A percentile compares a stretch with the other conserved stretches of the same genome.
phyloP scores from a whole-genome alignment of 2,329 filamentous ascomycete genomes.

The Botryosphaeria agaves region DNA sequence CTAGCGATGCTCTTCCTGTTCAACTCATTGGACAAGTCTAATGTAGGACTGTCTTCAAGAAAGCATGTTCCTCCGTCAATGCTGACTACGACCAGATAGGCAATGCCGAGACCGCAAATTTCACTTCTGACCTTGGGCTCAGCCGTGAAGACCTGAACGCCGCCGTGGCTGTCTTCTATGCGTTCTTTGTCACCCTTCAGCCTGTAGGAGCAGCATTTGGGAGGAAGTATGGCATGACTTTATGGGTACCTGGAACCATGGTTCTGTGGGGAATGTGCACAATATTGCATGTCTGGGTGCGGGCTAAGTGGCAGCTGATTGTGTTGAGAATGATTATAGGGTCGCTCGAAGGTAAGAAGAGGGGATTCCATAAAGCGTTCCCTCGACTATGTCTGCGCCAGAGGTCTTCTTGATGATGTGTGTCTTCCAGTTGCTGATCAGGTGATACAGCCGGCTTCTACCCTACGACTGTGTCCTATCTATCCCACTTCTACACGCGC shows the following conservation, averaged over 20 bases:
- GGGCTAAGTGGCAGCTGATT: conserved; percentile 28
- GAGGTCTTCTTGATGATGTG: neutral
- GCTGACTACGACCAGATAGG: conserved; percentile 17
- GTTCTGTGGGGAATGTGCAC: conserved; percentile 33
- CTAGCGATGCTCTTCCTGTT: conserved; percentile 34
- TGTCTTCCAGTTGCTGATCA: conserved; percentile 1
- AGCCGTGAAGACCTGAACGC: conserved; percentile 35
- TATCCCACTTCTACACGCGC: conserved; percentile 39
- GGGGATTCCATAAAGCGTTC: too few relatives aligned
- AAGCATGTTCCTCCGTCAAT: neutral
- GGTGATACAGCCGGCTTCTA: conserved; percentile 34
- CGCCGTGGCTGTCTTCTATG: conserved; percentile 39
- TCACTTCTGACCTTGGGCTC: conserved; percentile 37
- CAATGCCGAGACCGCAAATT: conserved; percentile 40
- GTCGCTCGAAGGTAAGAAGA: conserved; percentile 26
- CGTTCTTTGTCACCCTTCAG: conserved; percentile 40
- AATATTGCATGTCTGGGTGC: conserved; percentile 28
- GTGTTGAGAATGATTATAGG: conserved; percentile 28
- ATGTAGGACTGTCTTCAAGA: conserved; percentile 12
- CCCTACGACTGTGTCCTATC: conserved; percentile 39
- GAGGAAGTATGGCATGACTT: conserved; percentile 35
- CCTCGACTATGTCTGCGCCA: too few relatives aligned
- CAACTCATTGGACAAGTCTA: conserved; percentile 35
- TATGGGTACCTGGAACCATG: conserved; percentile 42
- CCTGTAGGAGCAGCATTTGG: conserved; percentile 40